Evolutionary conservation across 495 filamentous ascomycete genomes (phyloP).

Genomic region (Hypoxylon intermedium): DNA sequence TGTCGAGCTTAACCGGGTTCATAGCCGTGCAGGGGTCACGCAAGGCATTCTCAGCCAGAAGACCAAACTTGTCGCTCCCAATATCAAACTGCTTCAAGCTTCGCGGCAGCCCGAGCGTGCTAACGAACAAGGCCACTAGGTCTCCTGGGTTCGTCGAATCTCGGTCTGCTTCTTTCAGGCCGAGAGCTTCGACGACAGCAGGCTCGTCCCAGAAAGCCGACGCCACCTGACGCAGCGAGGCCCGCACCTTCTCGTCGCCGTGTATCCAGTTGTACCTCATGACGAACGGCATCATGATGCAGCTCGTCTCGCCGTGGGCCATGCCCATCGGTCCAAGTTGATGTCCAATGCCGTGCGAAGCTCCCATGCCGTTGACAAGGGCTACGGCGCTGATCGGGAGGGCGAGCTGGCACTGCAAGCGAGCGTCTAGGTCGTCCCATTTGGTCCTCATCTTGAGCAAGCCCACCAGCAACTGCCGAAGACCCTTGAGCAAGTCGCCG

Average conservation of each 20-base stretch:
- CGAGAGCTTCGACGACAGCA: conserved; percentile 53
- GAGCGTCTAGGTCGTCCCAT: conserved; percentile 53
- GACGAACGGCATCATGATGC: conserved; percentile 67
- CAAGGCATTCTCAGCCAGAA: conserved; percentile 46
- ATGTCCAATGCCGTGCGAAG: conserved; percentile 72
- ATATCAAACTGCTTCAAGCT: conserved; percentile 43
- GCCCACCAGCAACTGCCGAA: conserved; percentile 59
- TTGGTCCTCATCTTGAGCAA: conserved; percentile 59
- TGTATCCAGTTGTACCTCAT: conserved; percentile 61
- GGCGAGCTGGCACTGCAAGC: conserved; percentile 49
- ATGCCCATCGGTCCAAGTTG: conserved; percentile 71
- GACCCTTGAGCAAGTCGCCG: conserved; percentile 49
- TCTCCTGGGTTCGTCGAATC: conserved; percentile 44
- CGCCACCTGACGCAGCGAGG: conserved; percentile 55
- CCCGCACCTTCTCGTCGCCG: conserved; percentile 50
- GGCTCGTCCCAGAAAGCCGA: conserved; percentile 58
- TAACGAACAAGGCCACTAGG: conserved; percentile 42
- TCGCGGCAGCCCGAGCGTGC: conserved; percentile 44
- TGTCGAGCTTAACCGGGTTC: conserved; percentile 48
- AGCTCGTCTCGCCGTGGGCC: conserved; percentile 71
- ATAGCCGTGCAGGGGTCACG: conserved; percentile 44
- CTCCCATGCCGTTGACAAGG: conserved; percentile 49
- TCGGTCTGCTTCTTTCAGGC: conserved; percentile 43
- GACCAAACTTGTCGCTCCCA: conserved; percentile 45
- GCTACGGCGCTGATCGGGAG: conserved; percentile 39